These are phyloP conservation scores for Drosera spatulata DNA, from an alignment of 179 eudicot genomes.

Conservation along the genomic window DNA sequence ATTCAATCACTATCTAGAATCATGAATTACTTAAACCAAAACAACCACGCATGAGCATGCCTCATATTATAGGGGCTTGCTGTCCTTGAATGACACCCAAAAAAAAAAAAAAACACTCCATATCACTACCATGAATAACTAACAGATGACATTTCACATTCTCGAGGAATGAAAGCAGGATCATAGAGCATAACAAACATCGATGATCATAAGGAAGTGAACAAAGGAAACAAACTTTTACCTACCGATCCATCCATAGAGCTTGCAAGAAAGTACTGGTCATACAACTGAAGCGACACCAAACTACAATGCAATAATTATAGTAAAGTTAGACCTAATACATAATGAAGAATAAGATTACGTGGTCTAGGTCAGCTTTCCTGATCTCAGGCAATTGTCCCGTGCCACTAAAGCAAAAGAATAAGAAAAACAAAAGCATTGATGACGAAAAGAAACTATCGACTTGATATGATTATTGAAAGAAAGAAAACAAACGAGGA, in stretches of 20 bases:
- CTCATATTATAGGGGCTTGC: too few relatives aligned
- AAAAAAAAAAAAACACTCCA: neutral
- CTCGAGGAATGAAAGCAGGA: too few relatives aligned
- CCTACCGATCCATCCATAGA: conserved; percentile 96
- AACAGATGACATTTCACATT: too few relatives aligned
- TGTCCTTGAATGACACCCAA: too few relatives aligned
- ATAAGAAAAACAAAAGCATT: neutral
- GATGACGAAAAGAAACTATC: neutral
- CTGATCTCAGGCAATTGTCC: too few relatives aligned
- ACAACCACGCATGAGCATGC: too few relatives aligned
- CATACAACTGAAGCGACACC: conserved; percentile 58
- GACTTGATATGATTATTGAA: neutral
- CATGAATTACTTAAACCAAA: too few relatives aligned
- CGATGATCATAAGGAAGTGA: neutral
- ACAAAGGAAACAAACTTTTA: conserved; percentile 3
- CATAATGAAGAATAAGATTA: neutral
- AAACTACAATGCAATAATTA: conserved; percentile 37
- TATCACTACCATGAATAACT: neutral
- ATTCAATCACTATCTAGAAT: too few relatives aligned
- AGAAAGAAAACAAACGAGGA: conserved; percentile 43
- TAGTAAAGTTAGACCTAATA: neutral
- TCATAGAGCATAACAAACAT: neutral
- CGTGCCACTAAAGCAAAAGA: neutral
- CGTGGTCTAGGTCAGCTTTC: too few relatives aligned
- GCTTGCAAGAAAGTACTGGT: conserved; percentile 82